Evolutionary conservation across 768 basidiomycete genomes (phyloP).

Genomic region (Lactarius indigo): DNA sequence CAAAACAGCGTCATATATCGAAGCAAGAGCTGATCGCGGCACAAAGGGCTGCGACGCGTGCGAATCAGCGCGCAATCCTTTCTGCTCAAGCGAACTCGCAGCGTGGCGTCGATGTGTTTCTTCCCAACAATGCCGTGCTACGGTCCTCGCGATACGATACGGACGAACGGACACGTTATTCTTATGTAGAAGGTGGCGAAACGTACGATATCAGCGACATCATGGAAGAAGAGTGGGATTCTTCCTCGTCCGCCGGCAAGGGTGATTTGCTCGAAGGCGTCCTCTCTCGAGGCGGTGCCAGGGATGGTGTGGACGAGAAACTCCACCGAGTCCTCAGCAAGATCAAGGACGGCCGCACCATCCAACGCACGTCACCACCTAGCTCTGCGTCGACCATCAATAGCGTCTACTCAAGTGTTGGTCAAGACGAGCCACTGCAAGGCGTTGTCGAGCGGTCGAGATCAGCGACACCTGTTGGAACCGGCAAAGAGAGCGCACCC

Average conservation of each 20-base stretch:
- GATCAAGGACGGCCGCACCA: slow-evolving; percentile 61
- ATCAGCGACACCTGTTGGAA: slow-evolving; percentile 22
- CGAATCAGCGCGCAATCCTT: slow-evolving; percentile 81
- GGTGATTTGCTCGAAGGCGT: slow-evolving; percentile 69
- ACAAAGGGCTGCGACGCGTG: slow-evolving; percentile 81
- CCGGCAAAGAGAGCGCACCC: slow-evolving; percentile 16
- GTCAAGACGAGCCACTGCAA: slow-evolving; percentile 41
- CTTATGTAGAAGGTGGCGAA: slow-evolving; percentile 91
- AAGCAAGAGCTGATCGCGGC: slow-evolving; percentile 91
- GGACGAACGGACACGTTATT: slow-evolving; percentile 81
- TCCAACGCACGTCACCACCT: slow-evolving; percentile 30
- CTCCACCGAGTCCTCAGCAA: slow-evolving; percentile 72
- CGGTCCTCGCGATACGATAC: slow-evolving; percentile 75
- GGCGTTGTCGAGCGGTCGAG: slow-evolving; percentile 25
- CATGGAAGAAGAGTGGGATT: slow-evolving; percentile 81
- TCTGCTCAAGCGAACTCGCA: slow-evolving; percentile 81
- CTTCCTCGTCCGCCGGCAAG: slow-evolving; percentile 36
- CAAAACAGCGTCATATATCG: slow-evolving; percentile 45
- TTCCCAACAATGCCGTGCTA: slow-evolving; percentile 81
- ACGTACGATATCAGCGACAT: slow-evolving; percentile 92
- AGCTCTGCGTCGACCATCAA: slow-evolving; percentile 28
- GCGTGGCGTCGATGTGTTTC: slow-evolving; percentile 83
- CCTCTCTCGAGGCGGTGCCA: slow-evolving; percentile 43
- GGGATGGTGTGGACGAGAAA: slow-evolving; percentile 62
- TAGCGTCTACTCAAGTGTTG: slow-evolving; percentile 52